These are phyloP conservation scores for Cryptococcus deneoformans DNA, from an alignment of 1,284 basidiomycete genomes.

Conservation along the genomic window DNA sequence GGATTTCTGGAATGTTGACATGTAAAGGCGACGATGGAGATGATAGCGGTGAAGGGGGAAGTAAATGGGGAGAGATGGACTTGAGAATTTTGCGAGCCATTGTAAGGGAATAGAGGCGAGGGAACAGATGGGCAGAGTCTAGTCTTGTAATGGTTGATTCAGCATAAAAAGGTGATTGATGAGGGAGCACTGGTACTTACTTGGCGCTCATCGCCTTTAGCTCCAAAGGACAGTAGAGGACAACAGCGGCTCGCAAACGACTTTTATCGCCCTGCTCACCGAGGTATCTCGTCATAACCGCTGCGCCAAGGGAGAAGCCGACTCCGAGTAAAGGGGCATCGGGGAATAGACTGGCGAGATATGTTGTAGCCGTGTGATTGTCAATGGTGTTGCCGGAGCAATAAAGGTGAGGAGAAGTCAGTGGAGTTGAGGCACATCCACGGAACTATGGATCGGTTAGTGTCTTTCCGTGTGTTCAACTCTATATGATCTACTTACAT, in stretches of 20 bases:
- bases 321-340: conserved; percentile 76
- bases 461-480: background rate
- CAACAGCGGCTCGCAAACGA: conserved; percentile 67
- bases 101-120: conserved; percentile 68
- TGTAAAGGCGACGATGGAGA: conserved; percentile 17
- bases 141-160: conserved; percentile 6
- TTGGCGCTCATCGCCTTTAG: conserved; percentile 27
- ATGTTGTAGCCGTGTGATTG: conserved; percentile 70
- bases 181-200: conserved; percentile 5
- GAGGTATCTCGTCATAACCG: conserved; percentile 81
- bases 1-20: conserved; percentile 19
- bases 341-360: conserved; percentile 70
- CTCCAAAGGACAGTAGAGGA: conserved; percentile 61
- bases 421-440: conserved; percentile 59
- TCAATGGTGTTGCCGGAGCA: conserved; percentile 76
- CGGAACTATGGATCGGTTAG: conserved; percentile 13
- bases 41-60: conserved; percentile 15
- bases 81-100: conserved; percentile 25
- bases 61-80: conserved; percentile 19
- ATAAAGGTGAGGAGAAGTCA: conserved; percentile 68
- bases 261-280: conserved; percentile 76
- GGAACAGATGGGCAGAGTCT: conserved; percentile 15
- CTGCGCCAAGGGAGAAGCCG: conserved; percentile 89
- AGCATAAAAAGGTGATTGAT: background rate
- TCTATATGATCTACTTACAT: conserved; percentile 44